These are phyloP conservation scores for Rhynchospora pubera DNA, from an alignment of 176 grass and related monocot genomes.

Conservation along the genomic window DNA sequence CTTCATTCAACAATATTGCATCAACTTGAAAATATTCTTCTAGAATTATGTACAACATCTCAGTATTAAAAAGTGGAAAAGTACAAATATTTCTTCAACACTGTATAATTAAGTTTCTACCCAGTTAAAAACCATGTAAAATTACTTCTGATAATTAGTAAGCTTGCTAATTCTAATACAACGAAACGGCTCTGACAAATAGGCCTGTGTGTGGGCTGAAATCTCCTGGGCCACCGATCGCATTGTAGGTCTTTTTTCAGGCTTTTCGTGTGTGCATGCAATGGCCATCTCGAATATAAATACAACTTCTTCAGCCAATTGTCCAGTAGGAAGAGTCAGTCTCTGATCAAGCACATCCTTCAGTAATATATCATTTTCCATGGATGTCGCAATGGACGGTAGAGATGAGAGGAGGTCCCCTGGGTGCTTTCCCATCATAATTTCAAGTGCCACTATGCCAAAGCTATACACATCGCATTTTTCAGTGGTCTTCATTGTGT, in stretches of 20 bases:
- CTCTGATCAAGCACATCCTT: constrained; percentile 50
- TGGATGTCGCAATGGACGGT: constrained; percentile 26
- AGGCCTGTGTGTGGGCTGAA: constrained; percentile 45
- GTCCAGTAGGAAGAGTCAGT: constrained; percentile 33
- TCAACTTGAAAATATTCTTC: neutral
- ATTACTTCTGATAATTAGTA: constrained; percentile 28
- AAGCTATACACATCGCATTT: constrained; percentile 90
- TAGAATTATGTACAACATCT: constrained; percentile 4
- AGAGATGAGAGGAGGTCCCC: constrained; percentile 34
- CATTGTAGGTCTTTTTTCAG: constrained; percentile 55
- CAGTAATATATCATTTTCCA: constrained; percentile 47
- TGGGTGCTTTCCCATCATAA: constrained; percentile 58
- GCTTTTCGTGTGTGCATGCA: constrained; percentile 44
- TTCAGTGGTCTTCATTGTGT: constrained; percentile 67
- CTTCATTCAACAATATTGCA: neutral
- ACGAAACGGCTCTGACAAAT: constrained; percentile 36
- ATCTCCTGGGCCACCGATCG: constrained; percentile 59
- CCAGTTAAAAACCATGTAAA: neutral
- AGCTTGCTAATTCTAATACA: constrained; percentile 39
- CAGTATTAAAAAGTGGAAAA: neutral
- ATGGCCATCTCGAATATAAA: constrained; percentile 48
- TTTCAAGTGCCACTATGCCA: constrained; percentile 59
- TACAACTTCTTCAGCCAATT: constrained; percentile 50
- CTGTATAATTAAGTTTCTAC: neutral
- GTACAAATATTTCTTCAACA: neutral